A percentile compares a stretch with the other conserved stretches of the same genome.
phyloP scores from a whole-genome alignment of 148 eudicot genomes.

The Fagopyrum esculentum region DNA sequence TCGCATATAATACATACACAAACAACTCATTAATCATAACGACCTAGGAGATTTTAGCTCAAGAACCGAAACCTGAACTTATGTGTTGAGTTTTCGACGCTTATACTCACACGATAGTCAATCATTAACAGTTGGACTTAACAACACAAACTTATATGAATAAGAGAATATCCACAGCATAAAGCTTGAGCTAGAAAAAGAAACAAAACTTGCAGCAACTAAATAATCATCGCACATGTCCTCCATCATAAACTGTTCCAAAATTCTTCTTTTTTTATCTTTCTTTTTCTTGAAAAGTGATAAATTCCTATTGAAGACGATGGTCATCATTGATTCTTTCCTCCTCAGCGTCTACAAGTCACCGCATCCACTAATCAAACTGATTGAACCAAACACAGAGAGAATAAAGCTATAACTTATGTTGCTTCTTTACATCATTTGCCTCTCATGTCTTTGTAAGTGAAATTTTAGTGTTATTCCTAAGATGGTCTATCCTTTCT shows the following conservation, averaged over 20 bases:
- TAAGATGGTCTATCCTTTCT: not conserved
- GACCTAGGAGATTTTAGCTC: no score
- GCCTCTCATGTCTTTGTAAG: not conserved
- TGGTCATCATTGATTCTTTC: conserved; percentile 3
- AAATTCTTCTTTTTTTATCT: not conserved
- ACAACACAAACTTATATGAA: not conserved
- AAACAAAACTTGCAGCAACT: not conserved
- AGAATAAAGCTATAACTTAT: conserved; percentile 1
- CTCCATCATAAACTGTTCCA: conserved; percentile 9
- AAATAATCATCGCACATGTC: conserved; percentile 4
- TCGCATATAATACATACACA: no score
- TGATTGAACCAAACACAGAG: not conserved
- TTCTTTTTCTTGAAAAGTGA: not conserved
- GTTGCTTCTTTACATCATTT: conserved; percentile 5
- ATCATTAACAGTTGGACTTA: no score
- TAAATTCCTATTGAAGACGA: not conserved
- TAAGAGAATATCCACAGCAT: conserved; percentile 1
- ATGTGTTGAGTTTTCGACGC: no score
- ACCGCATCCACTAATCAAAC: conserved; percentile 1
- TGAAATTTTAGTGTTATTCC: not conserved
- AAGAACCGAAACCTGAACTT: no score
- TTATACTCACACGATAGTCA: no score
- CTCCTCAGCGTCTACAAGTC: conserved; percentile 11
- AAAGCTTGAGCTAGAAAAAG: not conserved
- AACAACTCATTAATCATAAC: no score